Evolutionary conservation across 2,329 filamentous ascomycete species (phyloP), one percentile per base, ranked within the genome.

Genomic region (Penicillium palitans): DNA sequence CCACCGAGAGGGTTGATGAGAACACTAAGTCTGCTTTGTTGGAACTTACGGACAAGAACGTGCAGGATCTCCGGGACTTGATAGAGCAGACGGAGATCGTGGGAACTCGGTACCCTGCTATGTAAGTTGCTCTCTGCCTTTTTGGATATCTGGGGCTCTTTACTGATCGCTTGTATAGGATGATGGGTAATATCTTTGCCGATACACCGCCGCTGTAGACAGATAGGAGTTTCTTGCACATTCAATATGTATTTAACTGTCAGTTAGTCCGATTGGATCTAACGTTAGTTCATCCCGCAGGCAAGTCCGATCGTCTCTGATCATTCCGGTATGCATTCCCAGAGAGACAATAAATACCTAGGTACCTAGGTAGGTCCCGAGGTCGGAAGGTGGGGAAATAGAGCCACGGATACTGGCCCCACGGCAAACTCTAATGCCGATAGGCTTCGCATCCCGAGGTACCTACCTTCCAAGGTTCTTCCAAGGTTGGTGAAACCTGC

Each of bases 31-130:
- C 61, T 47, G 52, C 58, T 3, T 24, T 54, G 31, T n/a, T 69
- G 6, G 40, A 60, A 6, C 42, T 70, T 40, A 64, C 55, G 8
- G 58, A 65, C 12, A 47, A 68, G 37, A 67, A 70, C 40, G 60
- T 68, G 24, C 46, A 62, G 42, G 57, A 44, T 5, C 60, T 69
- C 47, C 60, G 64, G 33, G 48, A 39, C 9, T 40, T 67, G 47
- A 57, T 57, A 25, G 61, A 68, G 44, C 54, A 49, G 29, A 56
- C 59, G 2, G 60, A 66, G 17, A 61, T 69, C 4, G 19, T 44
- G 13, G 67, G 66, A 2, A 24, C 24, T 57, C 65, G 65, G 4
- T 69, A 68, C 40, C 42, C 56, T 56, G 57, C 61, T 67, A 62
- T 55, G 67, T 66, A 21, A 29, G 48, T 40, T 21, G 9, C 9